These are phyloP conservation scores for Zalerion maritima DNA, from an alignment of 495 filamentous ascomycete genomes.

Conservation along the genomic window DNA sequence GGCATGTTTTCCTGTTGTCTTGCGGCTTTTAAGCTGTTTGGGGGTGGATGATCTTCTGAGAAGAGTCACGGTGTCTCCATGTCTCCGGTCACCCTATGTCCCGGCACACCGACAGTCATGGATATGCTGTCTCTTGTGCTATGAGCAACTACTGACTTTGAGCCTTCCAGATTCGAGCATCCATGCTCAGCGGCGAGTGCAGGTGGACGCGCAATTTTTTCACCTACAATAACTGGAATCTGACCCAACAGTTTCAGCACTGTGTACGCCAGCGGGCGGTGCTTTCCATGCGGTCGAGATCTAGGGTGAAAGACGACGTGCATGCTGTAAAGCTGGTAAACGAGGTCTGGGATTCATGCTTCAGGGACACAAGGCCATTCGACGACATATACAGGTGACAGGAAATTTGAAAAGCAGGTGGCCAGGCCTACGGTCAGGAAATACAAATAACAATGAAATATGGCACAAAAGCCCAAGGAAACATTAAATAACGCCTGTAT, in stretches of 20 bases:
- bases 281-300: slow-evolving; percentile 56
- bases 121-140: not conserved
- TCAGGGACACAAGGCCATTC: slow-evolving; percentile 83
- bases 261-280: slow-evolving; percentile 75
- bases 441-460: no score
- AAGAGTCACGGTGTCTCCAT: not conserved
- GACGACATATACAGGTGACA: slow-evolving; percentile 84
- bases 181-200: slow-evolving; percentile 85
- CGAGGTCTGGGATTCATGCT: slow-evolving; percentile 96
- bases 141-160: slow-evolving; percentile 1
- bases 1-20: no score
- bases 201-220: slow-evolving; percentile 80
- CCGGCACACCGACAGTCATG: no score
- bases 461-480: no score
- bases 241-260: slow-evolving; percentile 85
- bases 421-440: no score
- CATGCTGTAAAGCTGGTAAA: slow-evolving; percentile 82
- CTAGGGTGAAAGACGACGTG: slow-evolving; percentile 69
- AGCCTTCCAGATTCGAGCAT: slow-evolving; percentile 62
- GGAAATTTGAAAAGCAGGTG: no score
- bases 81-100: no score
- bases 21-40: no score
- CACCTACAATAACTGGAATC: slow-evolving; percentile 63
- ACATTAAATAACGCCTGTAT: no score
- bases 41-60: not conserved